phyloP scores from a whole-genome alignment of 176 grass and related monocot species.

The Triticum urartu region DNA sequence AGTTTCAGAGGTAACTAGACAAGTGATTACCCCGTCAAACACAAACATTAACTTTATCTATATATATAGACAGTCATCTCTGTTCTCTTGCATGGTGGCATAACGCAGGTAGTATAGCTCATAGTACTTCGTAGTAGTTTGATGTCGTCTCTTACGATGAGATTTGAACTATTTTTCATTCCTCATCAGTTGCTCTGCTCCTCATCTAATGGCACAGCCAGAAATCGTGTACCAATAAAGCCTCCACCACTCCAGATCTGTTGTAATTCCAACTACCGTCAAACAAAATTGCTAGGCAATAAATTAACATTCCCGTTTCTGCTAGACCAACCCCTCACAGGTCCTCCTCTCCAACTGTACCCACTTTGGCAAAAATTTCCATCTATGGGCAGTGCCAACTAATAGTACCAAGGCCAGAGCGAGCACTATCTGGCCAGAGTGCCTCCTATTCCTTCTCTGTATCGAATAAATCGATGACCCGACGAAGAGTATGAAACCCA shows the following conservation, averaged over 20 bases:
- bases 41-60: neutral
- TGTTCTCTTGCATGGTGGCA: neutral
- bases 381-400: neutral
- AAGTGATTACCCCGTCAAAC: neutral
- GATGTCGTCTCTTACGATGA: too few relatives aligned
- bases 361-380: neutral
- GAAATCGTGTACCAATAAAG: neutral
- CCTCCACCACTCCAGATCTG: neutral
- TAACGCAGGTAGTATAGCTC: neutral
- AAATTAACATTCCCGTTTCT: neutral
- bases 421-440: neutral
- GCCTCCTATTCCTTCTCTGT: neutral
- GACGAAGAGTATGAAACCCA: neutral
- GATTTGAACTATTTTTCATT: constrained; percentile 2
- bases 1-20: constrained; percentile 26
- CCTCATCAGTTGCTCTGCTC: neutral
- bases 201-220: neutral
- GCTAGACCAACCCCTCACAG: neutral
- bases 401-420: neutral
- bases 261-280: neutral
- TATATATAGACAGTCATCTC: neutral
- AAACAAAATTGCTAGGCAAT: neutral
- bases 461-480: neutral
- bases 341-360: neutral
- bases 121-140: too few relatives aligned